Evolutionary conservation across 129 eudicot species (phyloP).

Genomic region (Flaveria ramosissima): DNA sequence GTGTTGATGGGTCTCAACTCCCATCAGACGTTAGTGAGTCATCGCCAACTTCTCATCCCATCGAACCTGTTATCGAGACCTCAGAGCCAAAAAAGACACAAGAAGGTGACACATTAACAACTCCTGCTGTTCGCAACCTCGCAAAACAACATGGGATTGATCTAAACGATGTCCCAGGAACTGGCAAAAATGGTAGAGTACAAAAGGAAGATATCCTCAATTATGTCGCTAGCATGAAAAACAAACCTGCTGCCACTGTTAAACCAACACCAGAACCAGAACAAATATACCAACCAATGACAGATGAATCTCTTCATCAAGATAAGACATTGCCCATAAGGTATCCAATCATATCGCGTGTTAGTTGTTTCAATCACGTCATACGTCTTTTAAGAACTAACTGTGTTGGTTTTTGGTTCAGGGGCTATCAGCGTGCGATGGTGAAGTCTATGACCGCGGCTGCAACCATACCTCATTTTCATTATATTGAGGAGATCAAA

Average conservation of each 20-base stretch:
- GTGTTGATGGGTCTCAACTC: conserved; percentile 44
- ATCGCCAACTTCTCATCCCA: conserved; percentile 15
- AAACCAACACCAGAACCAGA: conserved; percentile 38
- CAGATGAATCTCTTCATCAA: conserved; percentile 45
- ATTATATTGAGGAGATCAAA: conserved; percentile 85
- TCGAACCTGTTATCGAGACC: conserved; percentile 28
- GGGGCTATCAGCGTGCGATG: conserved; percentile 98
- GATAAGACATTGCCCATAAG: conserved; percentile 70
- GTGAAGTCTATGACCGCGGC: conserved; percentile 90
- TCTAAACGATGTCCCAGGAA: conserved; percentile 61
- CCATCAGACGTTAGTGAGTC: conserved; percentile 21
- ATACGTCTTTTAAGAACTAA: background rate
- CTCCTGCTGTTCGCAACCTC: conserved; percentile 81
- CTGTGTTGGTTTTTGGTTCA: conserved; percentile 13
- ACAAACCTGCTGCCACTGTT: conserved; percentile 25
- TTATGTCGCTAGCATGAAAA: conserved; percentile 42
- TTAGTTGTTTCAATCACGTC: background rate
- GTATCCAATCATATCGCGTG: conserved; percentile 36
- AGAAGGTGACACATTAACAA: conserved; percentile 54
- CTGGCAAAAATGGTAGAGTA: conserved; percentile 79
- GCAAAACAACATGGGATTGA: conserved; percentile 69
- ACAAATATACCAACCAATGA: conserved; percentile 30
- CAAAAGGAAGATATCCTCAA: conserved; percentile 65
- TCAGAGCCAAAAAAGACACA: conserved; percentile 21
- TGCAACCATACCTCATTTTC: conserved; percentile 83